These are phyloP conservation scores for Colletotrichum cuscutae DNA, from an alignment of 2,329 filamentous ascomycete species.

Conservation along the genomic window DNA sequence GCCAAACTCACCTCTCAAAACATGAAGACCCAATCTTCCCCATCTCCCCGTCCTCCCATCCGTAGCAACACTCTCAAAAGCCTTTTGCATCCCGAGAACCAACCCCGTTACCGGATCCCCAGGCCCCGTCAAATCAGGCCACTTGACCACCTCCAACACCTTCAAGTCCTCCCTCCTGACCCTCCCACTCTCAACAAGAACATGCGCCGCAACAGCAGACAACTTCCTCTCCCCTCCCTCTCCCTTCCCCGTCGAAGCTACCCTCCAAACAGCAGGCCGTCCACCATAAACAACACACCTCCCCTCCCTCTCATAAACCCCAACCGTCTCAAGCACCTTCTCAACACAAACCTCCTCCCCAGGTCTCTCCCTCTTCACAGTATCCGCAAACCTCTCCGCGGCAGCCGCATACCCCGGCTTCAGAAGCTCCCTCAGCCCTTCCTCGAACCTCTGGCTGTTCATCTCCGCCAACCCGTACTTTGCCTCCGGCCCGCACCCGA, in stretches of 20 bases:
- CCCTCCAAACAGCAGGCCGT: constrained; percentile 24
- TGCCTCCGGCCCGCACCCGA: constrained; percentile 18
- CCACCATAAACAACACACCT: constrained; percentile 9
- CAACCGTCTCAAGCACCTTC: not conserved
- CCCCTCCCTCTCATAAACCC: constrained; percentile 16
- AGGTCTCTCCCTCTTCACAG: constrained; percentile 7
- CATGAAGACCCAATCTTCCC: constrained; percentile 2
- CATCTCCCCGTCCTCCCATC: not conserved
- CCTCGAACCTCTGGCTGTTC: not conserved
- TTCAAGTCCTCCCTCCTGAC: constrained; percentile 13
- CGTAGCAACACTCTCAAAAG: not conserved
- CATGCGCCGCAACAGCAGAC: constrained; percentile 26
- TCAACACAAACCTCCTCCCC: constrained; percentile 25
- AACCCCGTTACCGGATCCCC: constrained; percentile 29
- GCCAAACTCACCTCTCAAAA: constrained; percentile 21
- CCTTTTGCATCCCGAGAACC: not conserved
- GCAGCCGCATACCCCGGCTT: constrained; percentile 9
- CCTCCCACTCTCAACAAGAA: constrained; percentile 13
- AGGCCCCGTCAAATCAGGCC: constrained; percentile 29
- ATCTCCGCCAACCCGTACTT: constrained; percentile 4
- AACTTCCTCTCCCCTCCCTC: not conserved
- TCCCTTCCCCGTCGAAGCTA: not conserved
- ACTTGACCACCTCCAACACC: constrained; percentile 21
- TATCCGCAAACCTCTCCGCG: not conserved
- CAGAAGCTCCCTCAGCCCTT: constrained; percentile 11